Evolutionary conservation across 2,329 filamentous ascomycete genomes (phyloP).

Genomic region (Scedosporium aurantiacum): DNA sequence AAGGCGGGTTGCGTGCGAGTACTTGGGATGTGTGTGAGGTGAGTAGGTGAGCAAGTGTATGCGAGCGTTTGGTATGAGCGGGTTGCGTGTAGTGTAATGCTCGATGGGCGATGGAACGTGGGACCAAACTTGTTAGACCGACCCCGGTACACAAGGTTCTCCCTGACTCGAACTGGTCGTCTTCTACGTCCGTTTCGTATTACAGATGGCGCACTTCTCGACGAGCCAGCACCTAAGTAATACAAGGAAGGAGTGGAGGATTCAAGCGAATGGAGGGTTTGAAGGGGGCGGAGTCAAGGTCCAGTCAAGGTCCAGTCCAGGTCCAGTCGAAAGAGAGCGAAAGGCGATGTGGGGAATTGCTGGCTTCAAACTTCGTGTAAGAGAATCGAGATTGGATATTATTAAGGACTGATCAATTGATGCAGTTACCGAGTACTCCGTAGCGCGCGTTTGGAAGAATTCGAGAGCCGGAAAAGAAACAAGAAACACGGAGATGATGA

Average conservation of each 20-base stretch:
- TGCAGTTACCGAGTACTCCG: neutral
- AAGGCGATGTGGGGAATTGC: neutral
- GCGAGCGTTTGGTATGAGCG: neutral
- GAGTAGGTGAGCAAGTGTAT: neutral
- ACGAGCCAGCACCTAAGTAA: neutral
- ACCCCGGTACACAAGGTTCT: neutral
- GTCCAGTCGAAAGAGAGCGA: neutral
- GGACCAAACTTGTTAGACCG: neutral
- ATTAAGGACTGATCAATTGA: neutral
- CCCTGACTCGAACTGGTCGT: neutral
- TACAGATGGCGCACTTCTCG: neutral
- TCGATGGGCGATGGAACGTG: neutral
- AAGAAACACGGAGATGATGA: neutral
- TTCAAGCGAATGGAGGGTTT: neutral
- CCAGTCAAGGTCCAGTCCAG: neutral
- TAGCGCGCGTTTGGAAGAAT: neutral
- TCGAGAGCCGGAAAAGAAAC: neutral
- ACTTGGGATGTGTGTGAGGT: neutral
- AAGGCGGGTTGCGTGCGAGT: neutral
- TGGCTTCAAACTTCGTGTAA: neutral
- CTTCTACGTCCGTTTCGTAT: neutral
- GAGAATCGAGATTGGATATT: neutral
- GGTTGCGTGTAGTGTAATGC: conserved; percentile 2
- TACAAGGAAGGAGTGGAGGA: neutral
- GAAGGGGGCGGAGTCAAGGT: neutral